Evolutionary conservation across 345 rosid genomes (phyloP), one percentile per base, ranked within the genome.

Genomic region (Iberis pinnata): DNA sequence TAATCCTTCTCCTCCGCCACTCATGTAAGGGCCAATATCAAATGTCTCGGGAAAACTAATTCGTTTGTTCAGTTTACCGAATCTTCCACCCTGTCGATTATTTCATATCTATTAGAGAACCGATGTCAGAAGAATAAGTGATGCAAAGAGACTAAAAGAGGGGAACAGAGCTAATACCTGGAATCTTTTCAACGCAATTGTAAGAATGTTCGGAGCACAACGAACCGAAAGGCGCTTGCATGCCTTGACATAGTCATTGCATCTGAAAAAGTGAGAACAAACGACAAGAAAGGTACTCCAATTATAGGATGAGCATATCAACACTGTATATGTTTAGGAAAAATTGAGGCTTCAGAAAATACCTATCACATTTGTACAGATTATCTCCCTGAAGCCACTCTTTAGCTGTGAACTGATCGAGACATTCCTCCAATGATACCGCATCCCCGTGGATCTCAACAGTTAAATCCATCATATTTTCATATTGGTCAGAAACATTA

Each of bases 281-380:
- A 32, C 2, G 12, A 31, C 11, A 10, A 32, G 37, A 32, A 32
- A 9, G 2, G 2, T n/a, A 32, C 12, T 2, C 37, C n/a, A 32
- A 1, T 32, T 2, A 32, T n/a, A 32, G 2, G 37, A 32, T 10
- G n/a, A 32, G 37, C 37, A 32, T 9, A 32, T 32, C n/a, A 11
- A 5, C 35, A 8, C 5, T 29, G 33, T 29, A 2, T 29, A 29
- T 29, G 33, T 4, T 29, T 29, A 29, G 10, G 33, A 29, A 29
- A 29, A 29, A 7, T 29, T 6, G 9, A 29, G 33, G 5, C 9
- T 29, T 29, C 33, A 29, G 8, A 29, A 29, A 7, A 10, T 85
- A 92, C 98, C 89, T 84, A 11, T 93, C 99, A 68, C 99, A 93
- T 63, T 76, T 83, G 70, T 93, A 93, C 97, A 93, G 76, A 71